Evolutionary conservation across 768 basidiomycete genomes (phyloP).

Genomic region (Lepiota brunneoincarnata): DNA sequence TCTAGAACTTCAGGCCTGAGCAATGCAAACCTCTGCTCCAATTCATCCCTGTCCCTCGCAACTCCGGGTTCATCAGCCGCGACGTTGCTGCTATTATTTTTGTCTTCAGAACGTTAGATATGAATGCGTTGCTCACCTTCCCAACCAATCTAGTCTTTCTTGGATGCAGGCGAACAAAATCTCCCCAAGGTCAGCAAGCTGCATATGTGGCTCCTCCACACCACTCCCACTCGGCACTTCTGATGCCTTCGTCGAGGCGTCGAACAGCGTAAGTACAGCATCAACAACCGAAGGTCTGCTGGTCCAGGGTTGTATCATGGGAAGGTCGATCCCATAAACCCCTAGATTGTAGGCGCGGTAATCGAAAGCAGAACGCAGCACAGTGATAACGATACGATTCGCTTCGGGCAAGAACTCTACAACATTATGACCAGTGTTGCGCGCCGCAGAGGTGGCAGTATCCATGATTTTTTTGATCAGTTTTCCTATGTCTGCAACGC

Average conservation of each 20-base stretch:
- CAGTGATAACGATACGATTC: slow-evolving; percentile 62
- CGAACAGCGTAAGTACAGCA: slow-evolving; percentile 68
- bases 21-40: slow-evolving; percentile 65
- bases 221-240: slow-evolving; percentile 31
- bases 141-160: slow-evolving; percentile 69
- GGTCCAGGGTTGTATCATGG: slow-evolving; percentile 81
- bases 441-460: slow-evolving; percentile 40
- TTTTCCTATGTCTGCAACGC: slow-evolving; percentile 61
- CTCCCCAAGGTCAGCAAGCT: slow-evolving; percentile 64
- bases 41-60: slow-evolving; percentile 53
- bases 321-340: slow-evolving; percentile 76
- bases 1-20: slow-evolving; percentile 77
- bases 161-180: slow-evolving; percentile 63
- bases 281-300: slow-evolving; percentile 69
- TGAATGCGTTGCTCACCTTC: slow-evolving; percentile 38
- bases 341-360: slow-evolving; percentile 70
- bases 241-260: slow-evolving; percentile 50
- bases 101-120: not conserved
- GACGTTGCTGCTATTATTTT: slow-evolving; percentile 23
- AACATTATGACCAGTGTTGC: slow-evolving; percentile 42
- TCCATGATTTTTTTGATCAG: slow-evolving; percentile 62
- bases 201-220: slow-evolving; percentile 40
- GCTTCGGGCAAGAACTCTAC: slow-evolving; percentile 57
- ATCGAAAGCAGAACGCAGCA: slow-evolving; percentile 68
- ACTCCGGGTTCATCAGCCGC: slow-evolving; percentile 46